Base-by-base conservation (phyloP, 1,284 basidiomycete species). In the Wolfiporia cocos region DNA sequence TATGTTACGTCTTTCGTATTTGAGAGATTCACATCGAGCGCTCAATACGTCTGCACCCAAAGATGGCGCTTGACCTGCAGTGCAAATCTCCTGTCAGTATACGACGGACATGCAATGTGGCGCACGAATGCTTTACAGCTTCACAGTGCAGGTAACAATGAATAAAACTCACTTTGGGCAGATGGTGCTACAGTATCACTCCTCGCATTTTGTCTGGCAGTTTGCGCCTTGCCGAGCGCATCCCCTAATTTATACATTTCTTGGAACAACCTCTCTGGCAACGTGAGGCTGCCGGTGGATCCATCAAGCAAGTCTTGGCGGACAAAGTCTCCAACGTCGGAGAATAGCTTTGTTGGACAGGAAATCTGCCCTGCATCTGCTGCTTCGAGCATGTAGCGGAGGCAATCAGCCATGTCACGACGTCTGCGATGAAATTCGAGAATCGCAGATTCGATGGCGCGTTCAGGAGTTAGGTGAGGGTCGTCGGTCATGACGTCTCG, bases 1-100 rank as follows among this genome's bases (percentile, higher is more conserved):
- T 6, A 92, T 72, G 26, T 70, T 66, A 11, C 79, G 71, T 43
- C 86, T 74, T 57, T 92, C 88, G 44, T 83, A 81, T 52, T 74
- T 77, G 43, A 90, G 69, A 0, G 83, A 86, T 31, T 86, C 77
- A 46, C 76, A 73, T 20, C 84, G 77, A 20, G 81, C 74, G 42
- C 71, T 72, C 3, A 84, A 68, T 43, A 86, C 69, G 44, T 85
- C 81, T 37, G 70, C 73, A 12, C 84, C 82, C 24, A 92, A 65
- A 3, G 68, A 51, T 15, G 42, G 49, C 40, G 17, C 44, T 28
- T 34, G 23, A 11, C 24, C 40, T 28, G 26, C 26, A 28, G 26
- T n/a, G n/a, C n/a, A 28, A 9, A 28, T 28, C 26, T 28, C 9
- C 9, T 9, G 26, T 28, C 26, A 28, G 26, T 9, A 9, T 14